These are phyloP conservation scores for Globisporangium abappressorium DNA, from an alignment of 352 stramenopile genomes.

Conservation along the genomic window DNA sequence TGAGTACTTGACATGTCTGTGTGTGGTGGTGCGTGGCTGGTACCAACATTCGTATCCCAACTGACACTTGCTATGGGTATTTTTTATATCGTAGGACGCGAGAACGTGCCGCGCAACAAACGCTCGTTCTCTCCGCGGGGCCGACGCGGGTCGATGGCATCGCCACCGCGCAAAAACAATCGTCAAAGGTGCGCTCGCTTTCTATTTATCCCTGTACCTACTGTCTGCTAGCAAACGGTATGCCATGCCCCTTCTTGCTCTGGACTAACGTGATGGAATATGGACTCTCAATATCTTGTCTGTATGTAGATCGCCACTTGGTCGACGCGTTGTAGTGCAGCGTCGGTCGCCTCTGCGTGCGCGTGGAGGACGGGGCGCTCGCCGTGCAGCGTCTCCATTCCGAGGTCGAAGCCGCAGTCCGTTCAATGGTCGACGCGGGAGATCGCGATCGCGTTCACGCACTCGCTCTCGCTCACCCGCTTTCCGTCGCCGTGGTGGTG, in stretches of 20 bases:
- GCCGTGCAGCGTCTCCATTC: slow-evolving; percentile 43
- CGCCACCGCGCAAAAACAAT: slow-evolving; percentile 13
- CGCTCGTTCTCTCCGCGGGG: slow-evolving; percentile 15
- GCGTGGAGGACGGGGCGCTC: slow-evolving; percentile 15
- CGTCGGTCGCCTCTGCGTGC: slow-evolving; percentile 25
- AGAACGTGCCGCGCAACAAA: slow-evolving; percentile 6
- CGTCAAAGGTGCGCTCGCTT: slow-evolving; percentile 12
- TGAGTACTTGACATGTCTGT: not conserved
- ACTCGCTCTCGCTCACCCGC: slow-evolving; percentile 38
- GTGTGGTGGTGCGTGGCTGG: not conserved
- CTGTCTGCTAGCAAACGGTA: not conserved
- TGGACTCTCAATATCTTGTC: not conserved
- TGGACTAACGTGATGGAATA: not conserved
- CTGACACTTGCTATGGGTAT: not conserved
- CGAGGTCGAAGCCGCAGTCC: slow-evolving; percentile 47
- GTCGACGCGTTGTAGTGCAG: slow-evolving; percentile 6
- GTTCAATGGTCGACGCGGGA: slow-evolving; percentile 19
- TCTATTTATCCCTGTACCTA: not conserved
- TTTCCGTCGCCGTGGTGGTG: slow-evolving; percentile 35
- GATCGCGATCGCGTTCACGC: slow-evolving; percentile 17
- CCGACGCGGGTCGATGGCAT: slow-evolving; percentile 6
- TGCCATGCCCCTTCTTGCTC: not conserved
- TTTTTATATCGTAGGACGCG: not conserved
- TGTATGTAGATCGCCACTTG: slow-evolving; percentile 7
- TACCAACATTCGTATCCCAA: not conserved